Percentiles rank a stretch among this genome's conserved stretches.
Evolutionary conservation across 331 rosid species (phyloP).

Genomic region (Erythrophleum ivorense): DNA sequence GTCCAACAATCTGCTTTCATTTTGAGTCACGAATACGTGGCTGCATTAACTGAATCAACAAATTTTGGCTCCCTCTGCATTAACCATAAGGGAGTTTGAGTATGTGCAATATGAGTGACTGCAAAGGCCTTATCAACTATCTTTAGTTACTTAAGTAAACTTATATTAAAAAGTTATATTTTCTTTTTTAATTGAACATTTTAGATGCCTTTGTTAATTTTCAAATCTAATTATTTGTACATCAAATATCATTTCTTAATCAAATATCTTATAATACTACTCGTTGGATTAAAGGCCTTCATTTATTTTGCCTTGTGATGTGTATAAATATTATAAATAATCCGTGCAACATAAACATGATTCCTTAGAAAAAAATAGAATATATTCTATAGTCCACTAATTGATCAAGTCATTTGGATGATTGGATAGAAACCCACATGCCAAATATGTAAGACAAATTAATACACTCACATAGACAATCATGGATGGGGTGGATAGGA

Average conservation of each 20-base stretch:
- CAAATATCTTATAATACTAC: too few relatives aligned
- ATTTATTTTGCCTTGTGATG: neutral
- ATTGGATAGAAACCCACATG: neutral
- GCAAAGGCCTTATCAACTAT: too few relatives aligned
- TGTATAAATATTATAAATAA: neutral
- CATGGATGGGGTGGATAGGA: neutral
- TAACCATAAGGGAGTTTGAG: too few relatives aligned
- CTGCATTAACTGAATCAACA: neutral
- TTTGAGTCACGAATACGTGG: neutral
- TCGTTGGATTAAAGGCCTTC: too few relatives aligned
- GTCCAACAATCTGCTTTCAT: neutral
- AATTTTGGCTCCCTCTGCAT: too few relatives aligned
- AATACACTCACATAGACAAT: neutral
- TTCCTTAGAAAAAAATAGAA: neutral
- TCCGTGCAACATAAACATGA: neutral
- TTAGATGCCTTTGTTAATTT: too few relatives aligned
- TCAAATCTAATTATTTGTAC: too few relatives aligned
- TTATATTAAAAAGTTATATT: too few relatives aligned
- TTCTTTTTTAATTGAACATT: too few relatives aligned
- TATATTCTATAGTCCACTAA: neutral
- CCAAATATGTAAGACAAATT: neutral
- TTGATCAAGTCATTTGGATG: neutral
- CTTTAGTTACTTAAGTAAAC: too few relatives aligned
- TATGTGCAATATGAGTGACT: too few relatives aligned
- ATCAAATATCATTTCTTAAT: too few relatives aligned